These are phyloP conservation scores for Flaveria linearis DNA, from an alignment of 129 eudicot species.

Conservation along the genomic window DNA sequence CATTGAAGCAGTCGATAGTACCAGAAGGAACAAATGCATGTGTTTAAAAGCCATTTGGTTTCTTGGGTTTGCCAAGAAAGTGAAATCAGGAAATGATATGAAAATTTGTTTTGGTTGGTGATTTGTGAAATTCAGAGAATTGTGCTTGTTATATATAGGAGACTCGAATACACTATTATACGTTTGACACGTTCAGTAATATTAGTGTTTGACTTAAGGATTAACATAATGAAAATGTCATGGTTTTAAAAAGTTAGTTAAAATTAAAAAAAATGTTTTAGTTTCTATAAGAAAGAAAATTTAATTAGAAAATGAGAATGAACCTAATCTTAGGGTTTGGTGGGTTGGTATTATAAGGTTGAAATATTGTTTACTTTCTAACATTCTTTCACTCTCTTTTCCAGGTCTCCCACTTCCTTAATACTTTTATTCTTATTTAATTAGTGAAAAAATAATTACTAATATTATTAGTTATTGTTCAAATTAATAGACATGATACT, in stretches of 20 bases:
- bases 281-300: background rate
- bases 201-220: too few species aligned
- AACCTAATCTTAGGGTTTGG: conserved; percentile 23
- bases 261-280: too few species aligned
- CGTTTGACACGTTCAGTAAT: too few species aligned
- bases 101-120: conserved; percentile 8
- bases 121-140: conserved; percentile 4
- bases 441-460: too few species aligned
- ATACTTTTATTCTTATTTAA: too few species aligned
- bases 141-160: conserved; percentile 34
- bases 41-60: conserved; percentile 19
- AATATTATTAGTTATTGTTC: too few species aligned
- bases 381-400: too few species aligned
- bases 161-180: background rate
- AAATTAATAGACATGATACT: too few species aligned
- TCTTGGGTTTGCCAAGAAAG: background rate
- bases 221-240: too few species aligned
- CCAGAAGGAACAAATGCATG: conserved; percentile 1
- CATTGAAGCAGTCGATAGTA: background rate
- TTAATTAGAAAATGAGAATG: conserved; percentile 2
- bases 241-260: too few species aligned
- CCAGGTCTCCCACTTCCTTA: too few species aligned
- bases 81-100: background rate
- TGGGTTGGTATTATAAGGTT: conserved; percentile 20
- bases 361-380: too few species aligned